A percentile compares a stretch with the other conserved stretches of the same genome.
Conservation (phyloP, 345 rosid species). For the Garcia nutans region DNA sequence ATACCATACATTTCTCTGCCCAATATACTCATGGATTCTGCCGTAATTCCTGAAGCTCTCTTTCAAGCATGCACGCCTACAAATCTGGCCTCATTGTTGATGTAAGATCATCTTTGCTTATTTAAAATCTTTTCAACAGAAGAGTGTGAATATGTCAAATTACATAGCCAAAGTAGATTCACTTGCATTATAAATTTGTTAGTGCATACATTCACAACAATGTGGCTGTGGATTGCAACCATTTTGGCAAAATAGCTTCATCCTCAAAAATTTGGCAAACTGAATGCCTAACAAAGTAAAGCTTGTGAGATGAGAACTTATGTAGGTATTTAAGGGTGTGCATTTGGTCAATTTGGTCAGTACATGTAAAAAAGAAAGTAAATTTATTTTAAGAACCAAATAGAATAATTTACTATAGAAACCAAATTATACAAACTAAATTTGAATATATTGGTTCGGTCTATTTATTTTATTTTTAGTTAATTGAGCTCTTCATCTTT, state of each 20-base stretch:
- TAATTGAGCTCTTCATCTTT: too few relatives aligned
- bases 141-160: neutral
- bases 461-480: too few relatives aligned
- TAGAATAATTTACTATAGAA: too few relatives aligned
- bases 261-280: neutral
- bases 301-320: neutral
- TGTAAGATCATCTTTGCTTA: slow-evolving; percentile 38
- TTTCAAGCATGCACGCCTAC: slow-evolving; percentile 71
- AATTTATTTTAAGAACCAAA: too few relatives aligned
- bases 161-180: neutral
- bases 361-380: too few relatives aligned
- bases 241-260: neutral
- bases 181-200: neutral
- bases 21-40: slow-evolving; percentile 71
- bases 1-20: slow-evolving; percentile 84
- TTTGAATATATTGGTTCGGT: too few relatives aligned
- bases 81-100: slow-evolving; percentile 51
- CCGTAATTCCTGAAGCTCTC: slow-evolving; percentile 79
- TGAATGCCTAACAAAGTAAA: neutral
- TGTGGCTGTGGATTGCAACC: neutral
- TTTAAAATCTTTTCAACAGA: neutral
- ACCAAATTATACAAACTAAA: too few relatives aligned
- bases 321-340: neutral
- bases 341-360: neutral
- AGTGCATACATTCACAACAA: neutral